phyloP scores from a whole-genome alignment of 2,329 filamentous ascomycete genomes.

The Cytospora piceae region DNA sequence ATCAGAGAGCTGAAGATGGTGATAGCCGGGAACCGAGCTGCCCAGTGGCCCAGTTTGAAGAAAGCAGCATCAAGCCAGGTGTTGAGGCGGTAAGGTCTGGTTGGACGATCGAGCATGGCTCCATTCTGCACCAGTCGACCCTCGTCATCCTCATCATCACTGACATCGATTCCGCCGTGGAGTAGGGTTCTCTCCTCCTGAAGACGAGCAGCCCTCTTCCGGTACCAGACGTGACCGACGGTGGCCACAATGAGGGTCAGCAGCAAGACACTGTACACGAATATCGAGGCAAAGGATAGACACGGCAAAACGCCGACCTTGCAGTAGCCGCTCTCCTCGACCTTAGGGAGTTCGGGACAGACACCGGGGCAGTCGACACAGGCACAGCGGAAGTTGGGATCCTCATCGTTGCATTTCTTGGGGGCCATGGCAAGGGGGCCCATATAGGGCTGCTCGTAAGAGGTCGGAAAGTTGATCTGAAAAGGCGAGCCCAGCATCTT shows the following conservation, averaged over 20 bases:
- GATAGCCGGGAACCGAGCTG: constrained; percentile 80
- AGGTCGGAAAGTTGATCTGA: constrained; percentile 88
- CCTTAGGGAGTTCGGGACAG: constrained; percentile 78
- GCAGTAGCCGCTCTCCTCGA: constrained; percentile 73
- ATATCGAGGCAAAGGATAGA: constrained; percentile 87
- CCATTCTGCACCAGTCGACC: constrained; percentile 78
- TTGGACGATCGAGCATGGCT: constrained; percentile 78
- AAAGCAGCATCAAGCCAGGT: constrained; percentile 81
- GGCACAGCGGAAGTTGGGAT: constrained; percentile 84
- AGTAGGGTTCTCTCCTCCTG: constrained; percentile 84
- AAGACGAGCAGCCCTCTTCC: constrained; percentile 71
- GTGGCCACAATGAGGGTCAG: constrained; percentile 67
- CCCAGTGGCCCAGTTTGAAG: constrained; percentile 75
- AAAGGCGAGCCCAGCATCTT: constrained; percentile 92
- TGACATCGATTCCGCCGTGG: constrained; percentile 67
- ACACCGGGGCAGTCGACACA: constrained; percentile 90
- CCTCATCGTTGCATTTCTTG: constrained; percentile 87
- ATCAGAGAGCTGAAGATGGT: constrained; percentile 80
- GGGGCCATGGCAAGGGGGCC: constrained; percentile 69
- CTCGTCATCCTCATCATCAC: constrained; percentile 87
- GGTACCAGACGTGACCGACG: constrained; percentile 76
- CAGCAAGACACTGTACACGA: constrained; percentile 79
- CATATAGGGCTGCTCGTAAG: constrained; percentile 71
- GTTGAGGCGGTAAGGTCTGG: constrained; percentile 81
- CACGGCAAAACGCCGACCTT: constrained; percentile 88